Conservation (phyloP, 1,284 basidiomycete genomes). For the Boletus holoroseus region DNA sequence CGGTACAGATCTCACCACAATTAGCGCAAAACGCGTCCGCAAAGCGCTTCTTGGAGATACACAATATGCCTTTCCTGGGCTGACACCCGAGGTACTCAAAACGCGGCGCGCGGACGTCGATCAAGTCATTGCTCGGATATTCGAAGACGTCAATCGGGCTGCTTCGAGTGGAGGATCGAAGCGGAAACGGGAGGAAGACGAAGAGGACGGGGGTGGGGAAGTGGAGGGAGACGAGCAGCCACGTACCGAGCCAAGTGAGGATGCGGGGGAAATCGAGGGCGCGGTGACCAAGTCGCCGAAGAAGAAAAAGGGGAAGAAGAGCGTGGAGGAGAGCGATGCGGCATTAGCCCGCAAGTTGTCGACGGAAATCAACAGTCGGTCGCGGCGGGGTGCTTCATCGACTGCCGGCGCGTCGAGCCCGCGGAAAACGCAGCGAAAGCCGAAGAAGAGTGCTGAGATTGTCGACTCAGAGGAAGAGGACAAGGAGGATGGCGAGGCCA, state of each 20-base stretch:
- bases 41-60: constrained; percentile 49
- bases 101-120: constrained; percentile 57
- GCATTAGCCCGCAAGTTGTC: constrained; percentile 67
- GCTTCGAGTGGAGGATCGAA: constrained; percentile 31
- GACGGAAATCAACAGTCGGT: constrained; percentile 64
- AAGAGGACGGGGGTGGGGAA: constrained; percentile 29
- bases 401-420: constrained; percentile 48
- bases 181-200: constrained; percentile 31
- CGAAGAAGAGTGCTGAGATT: constrained; percentile 55
- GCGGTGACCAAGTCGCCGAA: constrained; percentile 38
- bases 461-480: constrained; percentile 52
- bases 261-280: constrained; percentile 22
- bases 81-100: constrained; percentile 54
- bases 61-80: constrained; percentile 35
- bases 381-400: constrained; percentile 39
- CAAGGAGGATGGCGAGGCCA: constrained; percentile 42
- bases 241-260: constrained; percentile 31
- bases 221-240: constrained; percentile 24
- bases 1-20: constrained; percentile 62
- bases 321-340: constrained; percentile 48
- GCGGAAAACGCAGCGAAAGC: constrained; percentile 39
- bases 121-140: constrained; percentile 54
- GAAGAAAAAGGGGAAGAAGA: constrained; percentile 44
- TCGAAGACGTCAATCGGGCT: constrained; percentile 47
- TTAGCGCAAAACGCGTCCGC: constrained; percentile 75